Evolutionary conservation across 441 rosid species (phyloP).

Genomic region (Erodium moschatum): DNA sequence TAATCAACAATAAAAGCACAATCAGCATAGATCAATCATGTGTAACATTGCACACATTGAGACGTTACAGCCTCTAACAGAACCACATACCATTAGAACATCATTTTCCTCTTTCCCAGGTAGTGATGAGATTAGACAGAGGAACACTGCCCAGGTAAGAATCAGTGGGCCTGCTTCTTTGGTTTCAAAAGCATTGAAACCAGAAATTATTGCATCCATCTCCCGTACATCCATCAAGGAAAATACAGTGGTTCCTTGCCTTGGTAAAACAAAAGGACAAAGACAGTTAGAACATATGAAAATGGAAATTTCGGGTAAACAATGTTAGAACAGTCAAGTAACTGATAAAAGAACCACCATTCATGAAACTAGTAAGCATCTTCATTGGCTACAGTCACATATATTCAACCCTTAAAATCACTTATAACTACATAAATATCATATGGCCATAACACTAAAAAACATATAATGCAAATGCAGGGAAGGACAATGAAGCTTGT

Average conservation of each 20-base stretch:
- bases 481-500: too few species aligned
- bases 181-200: slow-evolving; percentile 50
- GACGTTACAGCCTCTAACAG: slow-evolving; percentile 17
- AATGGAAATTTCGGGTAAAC: slow-evolving; percentile 7
- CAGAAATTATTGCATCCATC: slow-evolving; percentile 76
- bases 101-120: slow-evolving; percentile 59
- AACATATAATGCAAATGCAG: too few species aligned
- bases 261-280: slow-evolving; percentile 29
- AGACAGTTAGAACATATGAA: slow-evolving; percentile 22
- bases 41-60: slow-evolving; percentile 14
- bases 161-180: slow-evolving; percentile 73
- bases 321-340: background rate
- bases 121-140: slow-evolving; percentile 77
- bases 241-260: slow-evolving; percentile 56
- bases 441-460: background rate
- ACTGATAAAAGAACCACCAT: background rate
- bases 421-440: background rate
- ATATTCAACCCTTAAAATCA: background rate
- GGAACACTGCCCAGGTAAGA: slow-evolving; percentile 90
- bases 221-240: slow-evolving; percentile 67
- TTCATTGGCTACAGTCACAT: background rate
- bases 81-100: slow-evolving; percentile 48
- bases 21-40: slow-evolving; percentile 12
- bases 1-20: slow-evolving; percentile 19
- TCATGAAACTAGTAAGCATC: background rate